Percentiles rank a stretch among this genome's conserved stretches.
Evolutionary conservation across 331 rosid species (phyloP).

Genomic region (Saraca asoca): DNA sequence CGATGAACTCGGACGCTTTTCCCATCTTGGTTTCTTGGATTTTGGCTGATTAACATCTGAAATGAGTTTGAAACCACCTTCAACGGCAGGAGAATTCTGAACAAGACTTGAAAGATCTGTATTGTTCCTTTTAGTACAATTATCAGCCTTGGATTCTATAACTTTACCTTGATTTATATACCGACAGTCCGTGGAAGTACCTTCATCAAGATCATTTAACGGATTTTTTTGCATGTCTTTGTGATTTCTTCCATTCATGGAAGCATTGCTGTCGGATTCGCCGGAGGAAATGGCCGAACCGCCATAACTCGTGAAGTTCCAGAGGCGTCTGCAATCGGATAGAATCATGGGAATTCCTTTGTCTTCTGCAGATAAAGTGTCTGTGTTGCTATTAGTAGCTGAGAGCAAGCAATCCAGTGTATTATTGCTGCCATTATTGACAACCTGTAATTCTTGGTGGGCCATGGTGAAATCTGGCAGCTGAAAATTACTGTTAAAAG

Average conservation of each 20-base stretch:
- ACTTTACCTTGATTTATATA: constrained; percentile 31
- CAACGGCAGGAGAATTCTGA: constrained; percentile 42
- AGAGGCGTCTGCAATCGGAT: constrained; percentile 53
- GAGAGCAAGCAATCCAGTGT: constrained; percentile 84
- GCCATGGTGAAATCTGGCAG: constrained; percentile 43
- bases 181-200: constrained; percentile 38
- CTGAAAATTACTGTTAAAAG: constrained; percentile 30
- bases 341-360: constrained; percentile 62
- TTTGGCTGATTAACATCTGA: constrained; percentile 46
- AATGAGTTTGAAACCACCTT: constrained; percentile 51
- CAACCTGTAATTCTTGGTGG: constrained; percentile 32
- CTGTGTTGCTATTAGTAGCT: constrained; percentile 64
- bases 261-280: constrained; percentile 49
- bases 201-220: constrained; percentile 38
- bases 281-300: constrained; percentile 49
- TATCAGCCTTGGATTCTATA: constrained; percentile 32
- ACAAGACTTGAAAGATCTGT: constrained; percentile 42
- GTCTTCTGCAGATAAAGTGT: constrained; percentile 47
- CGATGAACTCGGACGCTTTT: constrained; percentile 52
- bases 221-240: constrained; percentile 26
- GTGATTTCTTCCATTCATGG: constrained; percentile 29
- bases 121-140: constrained; percentile 49
- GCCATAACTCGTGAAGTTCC: constrained; percentile 50
- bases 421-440: constrained; percentile 47
- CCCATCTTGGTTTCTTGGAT: constrained; percentile 65